These are phyloP conservation scores for Saccharomyces eubayanus DNA, from an alignment of 805 yeast species.

Conservation along the genomic window DNA sequence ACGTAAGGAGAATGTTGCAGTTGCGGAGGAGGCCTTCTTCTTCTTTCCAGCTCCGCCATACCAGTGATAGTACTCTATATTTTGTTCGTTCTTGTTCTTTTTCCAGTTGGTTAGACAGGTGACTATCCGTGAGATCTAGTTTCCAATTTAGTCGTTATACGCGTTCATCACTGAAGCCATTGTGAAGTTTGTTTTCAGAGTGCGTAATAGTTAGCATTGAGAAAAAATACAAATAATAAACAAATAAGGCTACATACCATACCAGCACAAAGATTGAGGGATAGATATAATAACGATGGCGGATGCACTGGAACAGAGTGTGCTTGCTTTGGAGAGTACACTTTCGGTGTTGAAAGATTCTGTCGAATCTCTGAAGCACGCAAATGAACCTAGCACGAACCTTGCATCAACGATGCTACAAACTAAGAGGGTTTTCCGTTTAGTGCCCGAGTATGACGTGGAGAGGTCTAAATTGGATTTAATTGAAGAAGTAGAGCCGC, in stretches of 20 bases:
- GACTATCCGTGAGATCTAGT: neutral
- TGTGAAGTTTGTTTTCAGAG: neutral
- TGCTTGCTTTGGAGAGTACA: constrained; percentile 16
- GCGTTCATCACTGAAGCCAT: neutral
- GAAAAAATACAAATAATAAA: neutral
- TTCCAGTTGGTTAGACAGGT: neutral
- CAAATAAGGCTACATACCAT: neutral
- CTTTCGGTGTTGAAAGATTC: constrained; percentile 16
- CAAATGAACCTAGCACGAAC: constrained; percentile 16
- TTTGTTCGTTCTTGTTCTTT: neutral
- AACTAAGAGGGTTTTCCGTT: constrained; percentile 22
- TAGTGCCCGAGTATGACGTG: constrained; percentile 30
- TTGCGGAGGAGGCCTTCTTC: constrained; percentile 9
- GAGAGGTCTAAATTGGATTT: constrained; percentile 28
- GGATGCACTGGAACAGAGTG: constrained; percentile 18
- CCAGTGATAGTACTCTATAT: neutral
- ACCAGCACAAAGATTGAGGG: neutral
- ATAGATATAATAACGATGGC: constrained; percentile 11
- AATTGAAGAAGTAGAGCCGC: constrained; percentile 28
- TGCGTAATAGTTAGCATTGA: neutral
- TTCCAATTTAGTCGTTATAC: neutral
- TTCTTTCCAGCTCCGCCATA: constrained; percentile 13
- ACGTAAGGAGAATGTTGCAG: constrained; percentile 7
- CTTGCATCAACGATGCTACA: constrained; percentile 20
- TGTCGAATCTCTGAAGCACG: constrained; percentile 12